Base-by-base conservation (phyloP, 768 basidiomycete species). In the Boletus tomentosulus region DNA sequence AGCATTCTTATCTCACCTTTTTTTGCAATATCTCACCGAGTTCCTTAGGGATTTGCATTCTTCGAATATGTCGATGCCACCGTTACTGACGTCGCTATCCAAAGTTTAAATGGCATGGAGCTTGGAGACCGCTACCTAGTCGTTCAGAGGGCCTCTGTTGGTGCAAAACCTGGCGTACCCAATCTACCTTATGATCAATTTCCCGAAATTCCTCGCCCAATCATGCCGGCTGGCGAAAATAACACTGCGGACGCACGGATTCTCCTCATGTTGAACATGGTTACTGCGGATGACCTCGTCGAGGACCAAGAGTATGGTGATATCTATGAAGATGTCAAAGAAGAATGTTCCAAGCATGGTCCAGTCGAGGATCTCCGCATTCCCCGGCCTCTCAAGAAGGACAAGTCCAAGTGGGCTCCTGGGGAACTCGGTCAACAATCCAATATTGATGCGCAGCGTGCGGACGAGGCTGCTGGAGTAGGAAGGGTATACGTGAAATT, bases 231-330 rank as follows among this genome's bases (percentile, higher is more conserved):
- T 8, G 86, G 86, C 50, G 88, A 89, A 64, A 74, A 73, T 48
- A 76, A 78, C 51, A 75, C 72, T 35, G 61, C 72, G 11, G 82
- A 87, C 50, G 81, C 92, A 27, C 85, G 92, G 35, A 94, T 97
- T 65, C 80, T 99, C 62, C 87, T 98, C 68, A 89, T 99, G 87
- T 75, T 99, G 64, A 99, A 98, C 80, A 99, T 99, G 97, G 93
- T 99, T 59, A 90, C 89, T 0, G 69, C 90, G 1, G 97, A 99
- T 43, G 97, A 99, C 65, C 81, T 99, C 45, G 70, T 80, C 16
- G 86, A 92, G 62, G 96, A 98, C 66, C 76, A 86, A 55, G 97
- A 99, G 65, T 99, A 97, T 68, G 84, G 84, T 24, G 97, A 99
- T 63, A 82, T 99, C 54, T 85, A 90, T 56, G 94, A 97, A 66